Percentiles rank a stretch among this genome's conserved stretches.
phyloP scores from a whole-genome alignment of 2,329 filamentous ascomycete species.

The Trichoderma sp. region DNA sequence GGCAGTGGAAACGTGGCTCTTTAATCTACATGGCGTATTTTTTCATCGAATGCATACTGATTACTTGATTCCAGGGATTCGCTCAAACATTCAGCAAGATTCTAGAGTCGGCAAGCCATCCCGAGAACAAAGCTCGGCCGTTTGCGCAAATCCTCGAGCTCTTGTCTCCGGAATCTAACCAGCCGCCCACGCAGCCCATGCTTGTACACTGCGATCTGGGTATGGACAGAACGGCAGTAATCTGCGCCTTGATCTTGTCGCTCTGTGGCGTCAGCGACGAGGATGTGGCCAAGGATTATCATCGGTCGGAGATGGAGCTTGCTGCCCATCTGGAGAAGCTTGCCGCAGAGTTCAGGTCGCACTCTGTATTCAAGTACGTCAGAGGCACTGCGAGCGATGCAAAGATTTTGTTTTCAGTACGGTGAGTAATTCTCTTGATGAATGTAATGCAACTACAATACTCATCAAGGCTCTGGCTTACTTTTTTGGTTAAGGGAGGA shows the following conservation, averaged over 20 bases:
- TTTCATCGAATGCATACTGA: not conserved
- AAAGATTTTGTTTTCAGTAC: not conserved
- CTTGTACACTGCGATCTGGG: slow-evolving; percentile 75
- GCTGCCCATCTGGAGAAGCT: slow-evolving; percentile 29
- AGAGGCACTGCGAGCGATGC: not conserved
- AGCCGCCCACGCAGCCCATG: slow-evolving; percentile 44
- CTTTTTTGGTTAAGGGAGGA: not conserved
- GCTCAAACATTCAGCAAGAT: not conserved
- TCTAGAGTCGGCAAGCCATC: not conserved
- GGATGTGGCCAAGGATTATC: slow-evolving; percentile 65
- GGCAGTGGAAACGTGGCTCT: not conserved
- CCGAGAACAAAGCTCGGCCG: not conserved
- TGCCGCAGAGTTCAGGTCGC: not conserved
- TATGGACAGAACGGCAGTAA: slow-evolving; percentile 74
- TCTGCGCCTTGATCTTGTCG: slow-evolving; percentile 65
- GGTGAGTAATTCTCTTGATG: not conserved
- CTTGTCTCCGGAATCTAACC: not conserved
- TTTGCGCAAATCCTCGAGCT: slow-evolving; percentile 7
- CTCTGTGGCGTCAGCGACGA: slow-evolving; percentile 63
- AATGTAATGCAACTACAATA: not conserved
- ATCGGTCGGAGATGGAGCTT: slow-evolving; percentile 64
- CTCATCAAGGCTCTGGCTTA: not conserved
- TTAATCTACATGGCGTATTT: not conserved
- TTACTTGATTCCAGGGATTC: not conserved
- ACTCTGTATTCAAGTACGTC: not conserved